Evolutionary conservation across 345 rosid genomes (phyloP).

Genomic region (Euclidium syriacum): DNA sequence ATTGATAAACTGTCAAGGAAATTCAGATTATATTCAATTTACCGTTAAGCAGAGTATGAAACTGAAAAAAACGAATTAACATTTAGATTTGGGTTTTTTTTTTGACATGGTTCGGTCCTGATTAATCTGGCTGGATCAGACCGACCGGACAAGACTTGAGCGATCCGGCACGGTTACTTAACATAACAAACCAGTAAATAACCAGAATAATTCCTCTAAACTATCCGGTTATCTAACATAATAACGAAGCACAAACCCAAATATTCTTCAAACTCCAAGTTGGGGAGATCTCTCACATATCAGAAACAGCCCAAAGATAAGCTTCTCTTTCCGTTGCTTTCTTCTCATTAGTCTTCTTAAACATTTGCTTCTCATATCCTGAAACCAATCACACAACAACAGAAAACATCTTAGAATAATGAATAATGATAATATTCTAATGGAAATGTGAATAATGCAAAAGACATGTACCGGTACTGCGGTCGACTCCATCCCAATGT

Average conservation of each 20-base stretch:
- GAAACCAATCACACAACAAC: neutral
- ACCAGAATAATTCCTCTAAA: neutral
- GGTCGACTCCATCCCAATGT: constrained; percentile 98
- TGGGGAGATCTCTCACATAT: constrained; percentile 60
- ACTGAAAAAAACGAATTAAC: neutral
- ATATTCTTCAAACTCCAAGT: neutral
- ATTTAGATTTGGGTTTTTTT: neutral
- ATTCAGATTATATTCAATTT: too few relatives aligned
- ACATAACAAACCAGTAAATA: neutral
- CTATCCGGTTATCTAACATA: neutral
- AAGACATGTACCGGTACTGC: constrained; percentile 59
- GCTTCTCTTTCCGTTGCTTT: constrained; percentile 86
- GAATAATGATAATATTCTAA: neutral
- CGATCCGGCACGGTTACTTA: neutral
- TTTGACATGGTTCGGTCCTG: neutral
- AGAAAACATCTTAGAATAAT: neutral
- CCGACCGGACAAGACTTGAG: neutral
- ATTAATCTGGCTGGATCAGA: neutral
- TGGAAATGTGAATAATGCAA: neutral
- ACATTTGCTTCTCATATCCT: constrained; percentile 77
- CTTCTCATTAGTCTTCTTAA: constrained; percentile 62
- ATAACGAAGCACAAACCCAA: neutral
- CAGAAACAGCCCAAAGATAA: constrained; percentile 89
- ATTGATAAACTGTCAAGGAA: too few relatives aligned
- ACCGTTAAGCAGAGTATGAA: neutral